Conservation (phyloP, 768 basidiomycete species). For the Tylopilus plumbeoviolaceoides region DNA sequence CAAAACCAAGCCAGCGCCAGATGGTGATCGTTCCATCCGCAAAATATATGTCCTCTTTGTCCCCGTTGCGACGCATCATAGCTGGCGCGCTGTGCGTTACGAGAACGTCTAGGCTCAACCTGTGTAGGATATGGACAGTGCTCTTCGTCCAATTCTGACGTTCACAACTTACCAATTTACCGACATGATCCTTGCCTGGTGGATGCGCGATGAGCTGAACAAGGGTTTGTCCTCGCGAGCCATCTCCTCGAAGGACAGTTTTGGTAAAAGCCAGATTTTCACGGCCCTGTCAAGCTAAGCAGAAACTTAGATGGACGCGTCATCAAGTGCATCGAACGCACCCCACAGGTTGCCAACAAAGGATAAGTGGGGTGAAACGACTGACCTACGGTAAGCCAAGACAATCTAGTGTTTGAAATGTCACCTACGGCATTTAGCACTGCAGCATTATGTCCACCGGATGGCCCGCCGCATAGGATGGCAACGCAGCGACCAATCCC, state of each 20-base stretch:
- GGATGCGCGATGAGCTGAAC: slow-evolving; percentile 63
- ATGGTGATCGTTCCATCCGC: slow-evolving; percentile 52
- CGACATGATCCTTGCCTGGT: slow-evolving; percentile 61
- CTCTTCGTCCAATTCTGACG: background rate
- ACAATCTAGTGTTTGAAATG: background rate
- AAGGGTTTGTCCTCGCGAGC: slow-evolving; percentile 71
- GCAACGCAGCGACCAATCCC: slow-evolving; percentile 57
- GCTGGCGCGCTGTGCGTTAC: slow-evolving; percentile 53
- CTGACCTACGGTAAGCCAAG: slow-evolving; percentile 31
- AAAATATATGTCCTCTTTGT: slow-evolving; percentile 24
- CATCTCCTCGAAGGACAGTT: slow-evolving; percentile 34
- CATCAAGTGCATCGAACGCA: slow-evolving; percentile 31
- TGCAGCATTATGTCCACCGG: slow-evolving; percentile 70
- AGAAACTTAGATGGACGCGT: background rate
- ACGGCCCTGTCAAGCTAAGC: slow-evolving; percentile 65
- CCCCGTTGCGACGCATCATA: slow-evolving; percentile 34
- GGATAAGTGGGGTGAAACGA: slow-evolving; percentile 65
- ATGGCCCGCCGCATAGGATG: slow-evolving; percentile 64
- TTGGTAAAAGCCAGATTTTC: slow-evolving; percentile 69
- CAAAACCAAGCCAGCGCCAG: slow-evolving; percentile 66
- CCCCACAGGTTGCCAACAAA: slow-evolving; percentile 74
- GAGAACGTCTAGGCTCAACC: slow-evolving; percentile 56
- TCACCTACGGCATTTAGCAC: slow-evolving; percentile 58
- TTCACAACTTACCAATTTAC: slow-evolving; percentile 49
- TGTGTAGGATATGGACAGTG: slow-evolving; percentile 22